phyloP scores from a whole-genome alignment of 306 rosid species.

The Pterocarpus santalinus region DNA sequence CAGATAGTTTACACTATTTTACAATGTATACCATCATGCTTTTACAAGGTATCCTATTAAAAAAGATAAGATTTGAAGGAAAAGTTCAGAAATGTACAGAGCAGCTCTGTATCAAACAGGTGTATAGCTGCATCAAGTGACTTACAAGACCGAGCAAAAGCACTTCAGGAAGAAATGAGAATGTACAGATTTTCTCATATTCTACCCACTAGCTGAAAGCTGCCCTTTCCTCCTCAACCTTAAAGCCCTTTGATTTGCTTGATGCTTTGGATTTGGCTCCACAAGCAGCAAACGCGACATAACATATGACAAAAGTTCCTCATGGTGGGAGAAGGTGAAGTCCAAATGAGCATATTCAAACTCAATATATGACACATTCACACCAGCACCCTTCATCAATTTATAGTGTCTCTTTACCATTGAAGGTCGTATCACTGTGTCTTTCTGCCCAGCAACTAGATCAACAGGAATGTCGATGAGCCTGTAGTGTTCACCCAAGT shows the following conservation, averaged over 20 bases:
- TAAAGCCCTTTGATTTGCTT: slow-evolving; percentile 43
- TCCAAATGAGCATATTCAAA: slow-evolving; percentile 95
- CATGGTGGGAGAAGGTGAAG: slow-evolving; percentile 89
- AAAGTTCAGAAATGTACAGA: slow-evolving; percentile 9
- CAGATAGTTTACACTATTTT: slow-evolving; percentile 19
- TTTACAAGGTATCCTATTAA: not conserved
- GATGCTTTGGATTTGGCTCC: slow-evolving; percentile 55
- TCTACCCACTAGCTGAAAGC: slow-evolving; percentile 34
- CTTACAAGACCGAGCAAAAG: slow-evolving; percentile 22
- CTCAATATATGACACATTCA: slow-evolving; percentile 72
- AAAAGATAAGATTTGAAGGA: slow-evolving; percentile 36
- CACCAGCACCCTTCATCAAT: slow-evolving; percentile 69
- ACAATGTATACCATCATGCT: slow-evolving; percentile 36
- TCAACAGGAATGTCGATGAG: slow-evolving; percentile 84
- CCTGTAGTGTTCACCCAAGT: slow-evolving; percentile 70
- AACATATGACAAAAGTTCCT: slow-evolving; percentile 85
- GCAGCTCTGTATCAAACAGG: slow-evolving; percentile 29
- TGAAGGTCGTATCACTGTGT: slow-evolving; percentile 84
- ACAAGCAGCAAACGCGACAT: slow-evolving; percentile 81
- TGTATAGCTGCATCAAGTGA: slow-evolving; percentile 35
- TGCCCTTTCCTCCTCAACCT: slow-evolving; percentile 52
- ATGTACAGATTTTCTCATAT: slow-evolving; percentile 4
- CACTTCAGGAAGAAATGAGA: slow-evolving; percentile 13
- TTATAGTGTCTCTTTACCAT: slow-evolving; percentile 84
- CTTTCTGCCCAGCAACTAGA: slow-evolving; percentile 89